phyloP scores from a whole-genome alignment of 2,329 filamentous ascomycete species.

The Fusarium domesticum region DNA sequence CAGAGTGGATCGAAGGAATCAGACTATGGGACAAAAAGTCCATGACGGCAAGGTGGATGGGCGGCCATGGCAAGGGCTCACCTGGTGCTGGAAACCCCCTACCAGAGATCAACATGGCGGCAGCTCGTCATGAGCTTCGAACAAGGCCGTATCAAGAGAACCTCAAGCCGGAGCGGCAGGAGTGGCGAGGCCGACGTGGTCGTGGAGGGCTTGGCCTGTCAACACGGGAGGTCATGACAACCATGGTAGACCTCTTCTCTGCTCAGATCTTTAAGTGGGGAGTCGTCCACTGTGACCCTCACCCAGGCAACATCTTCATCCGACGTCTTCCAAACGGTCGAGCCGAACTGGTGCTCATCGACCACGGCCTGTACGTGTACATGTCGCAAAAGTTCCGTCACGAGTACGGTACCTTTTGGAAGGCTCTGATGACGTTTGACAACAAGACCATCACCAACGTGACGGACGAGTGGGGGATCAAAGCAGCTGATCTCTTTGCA shows the following conservation, averaged over 20 bases:
- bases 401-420: constrained; percentile 91
- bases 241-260: constrained; percentile 94
- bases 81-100: constrained; percentile 72
- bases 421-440: constrained; percentile 88
- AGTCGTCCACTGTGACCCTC: constrained; percentile 91
- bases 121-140: constrained; percentile 44
- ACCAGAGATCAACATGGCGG: constrained; percentile 45
- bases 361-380: constrained; percentile 93
- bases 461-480: constrained; percentile 80
- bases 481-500: constrained; percentile 86
- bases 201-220: constrained; percentile 81
- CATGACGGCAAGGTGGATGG: constrained; percentile 74
- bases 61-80: constrained; percentile 71
- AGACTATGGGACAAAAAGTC: constrained; percentile 88
- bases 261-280: constrained; percentile 98
- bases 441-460: constrained; percentile 73
- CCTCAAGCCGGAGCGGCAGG: constrained; percentile 75
- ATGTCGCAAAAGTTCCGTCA: constrained; percentile 81
- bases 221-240: constrained; percentile 87
- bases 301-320: constrained; percentile 96
- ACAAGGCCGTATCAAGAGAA: constrained; percentile 54
- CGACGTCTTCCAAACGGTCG: constrained; percentile 78
- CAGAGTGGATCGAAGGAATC: constrained; percentile 96
- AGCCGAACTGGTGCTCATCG: constrained; percentile 89
- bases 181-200: constrained; percentile 70